Percentiles rank a stretch among this genome's conserved stretches.
phyloP scores from a whole-genome alignment of 176 grass and related monocot species.

The Triticum timopheevii region DNA sequence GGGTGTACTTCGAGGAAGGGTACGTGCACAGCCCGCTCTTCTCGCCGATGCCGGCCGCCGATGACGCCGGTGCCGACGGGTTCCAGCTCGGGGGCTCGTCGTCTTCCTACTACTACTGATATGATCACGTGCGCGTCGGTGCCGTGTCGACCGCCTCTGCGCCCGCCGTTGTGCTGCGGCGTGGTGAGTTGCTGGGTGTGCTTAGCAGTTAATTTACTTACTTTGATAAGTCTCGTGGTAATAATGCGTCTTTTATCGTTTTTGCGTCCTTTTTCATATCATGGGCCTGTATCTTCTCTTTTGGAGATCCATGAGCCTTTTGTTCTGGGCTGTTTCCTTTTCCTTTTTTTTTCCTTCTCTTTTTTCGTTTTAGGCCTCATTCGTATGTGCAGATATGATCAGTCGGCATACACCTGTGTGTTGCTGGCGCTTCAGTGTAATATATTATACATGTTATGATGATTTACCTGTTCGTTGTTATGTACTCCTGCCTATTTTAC shows the following conservation, averaged over 20 bases:
- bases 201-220: slow-evolving; percentile 44
- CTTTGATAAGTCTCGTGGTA: not conserved
- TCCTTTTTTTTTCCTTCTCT: not conserved
- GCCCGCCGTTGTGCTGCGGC: slow-evolving; percentile 44
- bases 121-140: slow-evolving; percentile 6
- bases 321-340: not conserved
- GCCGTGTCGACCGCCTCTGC: slow-evolving; percentile 35
- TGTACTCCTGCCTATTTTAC: not conserved
- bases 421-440: slow-evolving; percentile 60
- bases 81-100: slow-evolving; percentile 96
- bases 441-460: slow-evolving; percentile 18
- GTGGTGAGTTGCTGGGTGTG: slow-evolving; percentile 59
- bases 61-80: slow-evolving; percentile 71
- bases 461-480: not conserved
- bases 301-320: slow-evolving; percentile 32
- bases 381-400: slow-evolving; percentile 15
- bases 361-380: not conserved
- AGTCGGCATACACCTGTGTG: slow-evolving; percentile 45
- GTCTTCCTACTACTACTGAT: slow-evolving; percentile 72
- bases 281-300: slow-evolving; percentile 25
- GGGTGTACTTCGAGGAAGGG: slow-evolving; percentile 95
- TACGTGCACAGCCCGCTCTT: slow-evolving; percentile 99
- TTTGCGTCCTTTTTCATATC: not conserved
- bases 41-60: slow-evolving; percentile 82
- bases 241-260: slow-evolving; percentile 21